Base-by-base conservation (phyloP, 768 basidiomycete species). In the Rhizopogon rudus region DNA sequence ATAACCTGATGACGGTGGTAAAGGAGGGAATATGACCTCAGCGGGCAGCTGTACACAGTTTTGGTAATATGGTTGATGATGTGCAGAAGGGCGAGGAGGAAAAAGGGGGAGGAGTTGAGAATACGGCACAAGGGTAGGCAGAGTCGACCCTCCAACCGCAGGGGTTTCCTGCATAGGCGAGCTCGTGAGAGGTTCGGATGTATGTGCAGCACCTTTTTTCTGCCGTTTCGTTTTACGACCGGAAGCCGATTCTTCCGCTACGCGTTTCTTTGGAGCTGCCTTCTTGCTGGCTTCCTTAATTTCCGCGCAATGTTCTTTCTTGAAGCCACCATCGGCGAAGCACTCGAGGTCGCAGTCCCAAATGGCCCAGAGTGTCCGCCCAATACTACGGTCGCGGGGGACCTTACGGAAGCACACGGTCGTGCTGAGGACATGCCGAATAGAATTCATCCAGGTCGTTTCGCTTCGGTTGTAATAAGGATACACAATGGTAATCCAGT, bases 371-470 rank as follows among this genome's bases (percentile, higher is more conserved):
- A 88, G 80, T 22, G 90, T 91, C 46, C 92, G 82, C 35, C 93
- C 91, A 35, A 88, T 80, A 25, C 83, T 79, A 12, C 87, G 82
- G 56, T 91, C 86, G 20, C 93, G 77, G 3, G 84, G 81, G 0
- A 88, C 83, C 62, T 96, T 97, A 59, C 92, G 83, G 70, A 97
- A 98, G 63, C 88, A 88, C 39, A 88, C 83, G 43, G 95, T 96
- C 3, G 94, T 92, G 60, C 91, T 93, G 25, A 98, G 79, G 46
- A 95, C 94, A 71, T 98, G 95, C n/a, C 96, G 83, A 57, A 98
- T 93, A 53, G 93, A 95, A 71, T 97, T 97, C 84, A 95, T 94
- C 96, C 96, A 98, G 6, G 93, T 96, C 3, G 88, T 82, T 63
- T 98, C 94, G 20, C 88, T 88, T 55, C 90, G 87, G 71, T 93